Percentiles rank a stretch among this genome's conserved stretches.
Conservation (phyloP, 169 alveolate genomes). For the Plasmodium fragile region DNA sequence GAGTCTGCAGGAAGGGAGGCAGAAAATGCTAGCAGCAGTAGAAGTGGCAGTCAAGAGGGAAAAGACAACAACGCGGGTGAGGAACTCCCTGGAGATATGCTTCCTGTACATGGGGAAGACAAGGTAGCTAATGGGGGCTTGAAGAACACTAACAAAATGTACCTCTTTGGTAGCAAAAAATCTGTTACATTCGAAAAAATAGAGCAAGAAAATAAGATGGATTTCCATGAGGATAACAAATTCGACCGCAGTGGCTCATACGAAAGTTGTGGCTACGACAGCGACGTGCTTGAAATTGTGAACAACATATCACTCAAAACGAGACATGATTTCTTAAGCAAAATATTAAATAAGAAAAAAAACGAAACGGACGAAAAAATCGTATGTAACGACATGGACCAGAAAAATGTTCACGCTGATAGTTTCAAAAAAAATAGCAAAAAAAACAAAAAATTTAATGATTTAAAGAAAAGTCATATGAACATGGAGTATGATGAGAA, state of each 20-base stretch:
- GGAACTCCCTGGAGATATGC: not conserved
- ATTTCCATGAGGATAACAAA: not conserved
- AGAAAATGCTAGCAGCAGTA: not conserved
- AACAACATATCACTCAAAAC: constrained; percentile 69
- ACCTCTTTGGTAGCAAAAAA: constrained; percentile 37
- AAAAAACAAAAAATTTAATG: not conserved
- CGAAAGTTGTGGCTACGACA: not conserved
- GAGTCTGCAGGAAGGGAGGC: not conserved
- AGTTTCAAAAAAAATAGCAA: not conserved
- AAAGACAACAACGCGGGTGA: not conserved
- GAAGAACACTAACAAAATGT: constrained; percentile 19
- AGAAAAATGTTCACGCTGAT: not conserved
- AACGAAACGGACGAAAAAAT: not conserved
- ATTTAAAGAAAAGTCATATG: constrained; percentile 4
- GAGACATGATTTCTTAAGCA: constrained; percentile 37
- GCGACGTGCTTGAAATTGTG: constrained; percentile 40
- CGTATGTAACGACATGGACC: not conserved
- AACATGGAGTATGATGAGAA: constrained; percentile 67
- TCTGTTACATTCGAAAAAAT: constrained; percentile 74
- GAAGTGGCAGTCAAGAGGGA: not conserved
- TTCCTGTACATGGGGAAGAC: not conserved
- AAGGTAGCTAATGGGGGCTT: not conserved
- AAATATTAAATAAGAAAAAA: constrained; percentile 43
- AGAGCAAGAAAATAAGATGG: constrained; percentile 16
- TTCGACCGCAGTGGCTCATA: not conserved